These are phyloP conservation scores for Zygotorulaspora mrakii DNA, from an alignment of 1,139 yeast genomes.

Conservation along the genomic window DNA sequence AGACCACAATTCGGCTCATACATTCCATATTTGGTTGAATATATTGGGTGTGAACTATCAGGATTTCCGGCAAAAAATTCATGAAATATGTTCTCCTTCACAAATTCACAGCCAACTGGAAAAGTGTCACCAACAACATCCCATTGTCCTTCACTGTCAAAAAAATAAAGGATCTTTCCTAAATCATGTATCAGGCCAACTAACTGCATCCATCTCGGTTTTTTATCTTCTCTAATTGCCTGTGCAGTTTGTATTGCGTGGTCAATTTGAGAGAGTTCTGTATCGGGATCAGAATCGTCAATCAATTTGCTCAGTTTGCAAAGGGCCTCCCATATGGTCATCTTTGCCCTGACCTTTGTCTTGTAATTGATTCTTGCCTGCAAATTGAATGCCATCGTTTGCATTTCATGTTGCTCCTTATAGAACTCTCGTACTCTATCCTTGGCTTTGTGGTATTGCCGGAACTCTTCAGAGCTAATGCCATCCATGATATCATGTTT, in stretches of 20 bases:
- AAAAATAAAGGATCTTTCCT: constrained; percentile 65
- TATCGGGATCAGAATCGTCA: constrained; percentile 74
- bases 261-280: constrained; percentile 69
- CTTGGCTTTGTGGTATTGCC: constrained; percentile 69
- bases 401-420: constrained; percentile 64
- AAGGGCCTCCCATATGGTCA: constrained; percentile 72
- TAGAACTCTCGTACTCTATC: constrained; percentile 65
- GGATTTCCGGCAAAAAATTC: constrained; percentile 60
- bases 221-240: constrained; percentile 62
- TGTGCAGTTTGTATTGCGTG: constrained; percentile 77
- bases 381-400: constrained; percentile 68
- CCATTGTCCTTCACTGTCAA: constrained; percentile 74
- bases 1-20: constrained; percentile 63
- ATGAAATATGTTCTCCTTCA: constrained; percentile 56
- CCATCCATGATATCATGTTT: constrained; percentile 16
- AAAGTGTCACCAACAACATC: constrained; percentile 81
- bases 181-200: constrained; percentile 71
- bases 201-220: constrained; percentile 73
- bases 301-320: constrained; percentile 57
- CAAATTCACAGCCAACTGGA: constrained; percentile 68
- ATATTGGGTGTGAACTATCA: constrained; percentile 59
- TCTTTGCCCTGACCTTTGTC: constrained; percentile 57
- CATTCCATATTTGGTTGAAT: constrained; percentile 63
- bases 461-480: constrained; percentile 41
- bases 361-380: constrained; percentile 70